Evolutionary conservation across 179 eudicot species (phyloP).

Genomic region (Nepenthes alata): DNA sequence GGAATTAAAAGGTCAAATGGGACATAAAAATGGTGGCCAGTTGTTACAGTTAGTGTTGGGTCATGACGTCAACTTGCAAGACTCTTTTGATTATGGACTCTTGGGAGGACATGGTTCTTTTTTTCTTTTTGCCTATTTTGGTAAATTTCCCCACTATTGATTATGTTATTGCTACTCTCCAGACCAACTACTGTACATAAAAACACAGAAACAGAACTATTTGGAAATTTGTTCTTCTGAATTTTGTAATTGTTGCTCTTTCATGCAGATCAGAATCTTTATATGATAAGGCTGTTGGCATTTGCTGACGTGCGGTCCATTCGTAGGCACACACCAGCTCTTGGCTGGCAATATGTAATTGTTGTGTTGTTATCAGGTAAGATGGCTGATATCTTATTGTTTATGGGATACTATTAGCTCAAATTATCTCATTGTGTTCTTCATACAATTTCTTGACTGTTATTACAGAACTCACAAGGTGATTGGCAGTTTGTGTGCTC

Average conservation of each 20-base stretch:
- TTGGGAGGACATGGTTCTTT: not conserved
- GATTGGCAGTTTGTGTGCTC: too few relatives aligned
- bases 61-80: too few relatives aligned
- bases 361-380: slow-evolving; percentile 77
- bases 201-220: not conserved
- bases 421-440: too few relatives aligned
- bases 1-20: too few relatives aligned
- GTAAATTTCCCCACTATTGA: not conserved
- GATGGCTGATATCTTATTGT: not conserved
- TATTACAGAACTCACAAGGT: too few relatives aligned
- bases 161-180: not conserved
- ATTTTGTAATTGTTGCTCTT: not conserved
- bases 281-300: slow-evolving; percentile 72
- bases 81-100: too few relatives aligned
- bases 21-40: too few relatives aligned
- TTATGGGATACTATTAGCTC: not conserved
- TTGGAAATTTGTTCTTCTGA: not conserved
- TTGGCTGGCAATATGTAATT: slow-evolving; percentile 93
- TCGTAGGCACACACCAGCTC: slow-evolving; percentile 73
- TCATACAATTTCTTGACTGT: too few relatives aligned
- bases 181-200: not conserved
- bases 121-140: not conserved
- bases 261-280: slow-evolving; percentile 80
- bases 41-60: too few relatives aligned
- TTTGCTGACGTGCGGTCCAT: slow-evolving; percentile 77